phyloP scores from a whole-genome alignment of 176 grass and related monocot species.

The Microstegium vimineum region DNA sequence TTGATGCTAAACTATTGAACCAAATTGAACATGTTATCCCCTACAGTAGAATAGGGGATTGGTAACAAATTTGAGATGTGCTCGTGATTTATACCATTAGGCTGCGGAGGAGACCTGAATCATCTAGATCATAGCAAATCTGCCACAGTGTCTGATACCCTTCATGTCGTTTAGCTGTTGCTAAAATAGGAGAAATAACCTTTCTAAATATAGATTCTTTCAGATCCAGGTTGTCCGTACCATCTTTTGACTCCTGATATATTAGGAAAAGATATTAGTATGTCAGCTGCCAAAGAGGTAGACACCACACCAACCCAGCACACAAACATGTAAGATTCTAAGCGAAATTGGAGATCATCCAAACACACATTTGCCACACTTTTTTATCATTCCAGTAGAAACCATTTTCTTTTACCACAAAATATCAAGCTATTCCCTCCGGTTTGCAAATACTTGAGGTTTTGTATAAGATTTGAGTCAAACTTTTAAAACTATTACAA shows the following conservation, averaged over 20 bases:
- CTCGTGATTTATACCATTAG: conserved; percentile 74
- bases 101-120: conserved; percentile 74
- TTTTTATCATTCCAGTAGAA: conserved; percentile 8
- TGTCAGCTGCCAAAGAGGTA: background rate
- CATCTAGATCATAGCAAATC: conserved; percentile 94
- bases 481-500: background rate
- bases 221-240: conserved; percentile 47
- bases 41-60: conserved; percentile 16
- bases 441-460: background rate
- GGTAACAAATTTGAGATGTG: conserved; percentile 10
- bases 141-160: conserved; percentile 94
- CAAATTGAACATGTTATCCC: background rate
- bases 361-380: background rate
- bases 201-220: conserved; percentile 94
- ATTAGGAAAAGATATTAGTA: conserved; percentile 19
- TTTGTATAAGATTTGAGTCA: background rate
- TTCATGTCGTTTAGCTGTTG: conserved; percentile 86
- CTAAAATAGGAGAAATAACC: conserved; percentile 71
- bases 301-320: background rate
- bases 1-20: background rate
- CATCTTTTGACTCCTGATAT: conserved; percentile 66
- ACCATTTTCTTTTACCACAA: background rate
- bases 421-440: background rate
- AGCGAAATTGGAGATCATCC: conserved; percentile 9
- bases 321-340: conserved; percentile 17